These are phyloP conservation scores for Hygrophorus russula DNA, from an alignment of 768 basidiomycete species.

Conservation along the genomic window DNA sequence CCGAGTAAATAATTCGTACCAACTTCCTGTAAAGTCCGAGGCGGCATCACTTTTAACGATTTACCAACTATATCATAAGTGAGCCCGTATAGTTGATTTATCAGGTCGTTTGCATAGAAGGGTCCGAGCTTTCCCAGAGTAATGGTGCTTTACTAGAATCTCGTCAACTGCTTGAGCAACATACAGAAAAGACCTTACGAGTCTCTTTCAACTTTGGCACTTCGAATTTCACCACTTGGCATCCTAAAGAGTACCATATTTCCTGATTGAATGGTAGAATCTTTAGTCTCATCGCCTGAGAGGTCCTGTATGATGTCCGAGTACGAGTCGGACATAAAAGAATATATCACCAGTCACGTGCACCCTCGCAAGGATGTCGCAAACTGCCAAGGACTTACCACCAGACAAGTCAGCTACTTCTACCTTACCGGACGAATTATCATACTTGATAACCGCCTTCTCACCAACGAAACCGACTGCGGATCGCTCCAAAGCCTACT, in stretches of 20 bases:
- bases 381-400: conserved; percentile 17
- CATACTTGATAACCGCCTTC: conserved; percentile 40
- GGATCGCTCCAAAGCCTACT: conserved; percentile 56
- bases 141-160: conserved; percentile 37
- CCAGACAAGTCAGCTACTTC: conserved; percentile 16
- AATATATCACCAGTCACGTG: not conserved
- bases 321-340: conserved; percentile 6
- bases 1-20: conserved; percentile 37
- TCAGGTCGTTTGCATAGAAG: conserved; percentile 67
- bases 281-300: conserved; percentile 11
- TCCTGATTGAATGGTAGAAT: conserved; percentile 43
- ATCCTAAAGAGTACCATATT: conserved; percentile 71
- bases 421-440: conserved; percentile 46
- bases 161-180: not conserved
- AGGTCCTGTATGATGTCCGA: too few relatives aligned
- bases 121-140: conserved; percentile 79
- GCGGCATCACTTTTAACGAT: conserved; percentile 49
- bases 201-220: conserved; percentile 61
- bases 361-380: not conserved
- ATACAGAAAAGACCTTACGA: conserved; percentile 35
- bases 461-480: conserved; percentile 30
- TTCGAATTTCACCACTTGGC: conserved; percentile 71
- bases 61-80: conserved; percentile 79
- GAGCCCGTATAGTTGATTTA: conserved; percentile 78
- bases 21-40: conserved; percentile 63